Base-by-base conservation (phyloP, 2,329 filamentous ascomycete species). In the Arachnomyces sp. region DNA sequence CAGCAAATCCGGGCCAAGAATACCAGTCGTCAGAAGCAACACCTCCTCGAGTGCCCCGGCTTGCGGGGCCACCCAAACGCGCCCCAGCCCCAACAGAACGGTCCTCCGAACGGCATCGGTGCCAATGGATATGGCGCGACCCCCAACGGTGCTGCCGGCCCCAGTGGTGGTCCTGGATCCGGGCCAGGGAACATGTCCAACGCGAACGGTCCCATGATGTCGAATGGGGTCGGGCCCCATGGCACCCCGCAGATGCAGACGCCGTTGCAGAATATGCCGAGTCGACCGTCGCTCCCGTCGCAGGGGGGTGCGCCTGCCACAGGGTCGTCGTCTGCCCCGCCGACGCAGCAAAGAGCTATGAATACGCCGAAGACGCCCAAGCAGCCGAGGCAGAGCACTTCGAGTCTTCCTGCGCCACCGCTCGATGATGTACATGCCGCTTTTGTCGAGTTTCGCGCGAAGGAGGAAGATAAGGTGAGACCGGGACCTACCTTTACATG, bases 1-100 rank as follows among this genome's bases (percentile, higher is more conserved):
- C 68, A 71, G 51, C 67, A 71, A 54, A 70, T 70, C 43, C 65
- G 68, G 45, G 68, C 68, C 53, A 72, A 72, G 60, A 72, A 72
- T 49, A 72, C 68, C 41, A 70, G 66, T 44, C 66, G 68, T 45
- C 68, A 71, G 58, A 71, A 71, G 53, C 65, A 70, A 50, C 68
- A 72, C 51, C 56, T 71, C 13, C 66, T 70, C 42, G 68, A 71
- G 50, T 72, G 68, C 49, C 68, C 67, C 36, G 67, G 66, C 43
- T 57, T 70, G 28, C 65, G 66, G 39, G 66, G 66, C 42, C 65
- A 68, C 48, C 57, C 61, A 40, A 65, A 64, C 49, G 59, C 62
- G 38, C 60, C 64, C 40, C 65, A 66, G 46, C 58, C 65, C 36
- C 61, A 64, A 44, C 54, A 64, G 38, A 51, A 62, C 31, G 56